Evolutionary conservation across 768 basidiomycete species (phyloP), one percentile per base, ranked within the genome.

Genomic region (Crepidotus variabilis): DNA sequence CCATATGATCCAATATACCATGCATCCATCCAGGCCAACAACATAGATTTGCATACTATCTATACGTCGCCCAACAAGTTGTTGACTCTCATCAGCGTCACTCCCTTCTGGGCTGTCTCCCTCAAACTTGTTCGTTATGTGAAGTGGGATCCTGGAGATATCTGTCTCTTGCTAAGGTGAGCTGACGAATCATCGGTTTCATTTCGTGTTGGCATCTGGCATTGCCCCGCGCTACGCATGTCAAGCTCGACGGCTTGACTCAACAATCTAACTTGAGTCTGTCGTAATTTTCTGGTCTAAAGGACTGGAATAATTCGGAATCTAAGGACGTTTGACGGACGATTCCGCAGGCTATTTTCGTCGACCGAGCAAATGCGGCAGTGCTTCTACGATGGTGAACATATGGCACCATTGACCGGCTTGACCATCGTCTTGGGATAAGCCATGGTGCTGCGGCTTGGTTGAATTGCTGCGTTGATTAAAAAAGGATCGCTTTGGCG

Each of bases 21-120:
- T 6, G 83, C 82, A 9, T 74, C 85, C 0, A 65, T 83, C 11
- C 75, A 75, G 39, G 70, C 75, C 8, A 74, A 79, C 57, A 87
- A 88, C 64, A 59, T 81, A 21, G 64, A 67, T 2, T 68, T 76
- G 56, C 83, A 83, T 67, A 86, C 84, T 0, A 73, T 89, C 13
- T 90, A 78, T 69, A 69, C 71, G 0, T 80, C 82, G 0, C 69
- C 70, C 0, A 86, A 87, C 47, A 70, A 76, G 13, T 65, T 73
- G 49, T 76, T 90, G 51, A 65, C 65, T 0, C 69, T 84, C 50
- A 69, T 88, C 63, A 83, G 80, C 58, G 86, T 89, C 2, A 81
- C 84, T 23, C 87, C 87, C 56, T 81, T 82, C 57, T 90, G 88
- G 88, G 80, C 82, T 1, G 80, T 89, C 43, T 84, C 87, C 2